Evolutionary conservation across 2,329 filamentous ascomycete genomes (phyloP).

Genomic region (Colletotrichum liriopes): DNA sequence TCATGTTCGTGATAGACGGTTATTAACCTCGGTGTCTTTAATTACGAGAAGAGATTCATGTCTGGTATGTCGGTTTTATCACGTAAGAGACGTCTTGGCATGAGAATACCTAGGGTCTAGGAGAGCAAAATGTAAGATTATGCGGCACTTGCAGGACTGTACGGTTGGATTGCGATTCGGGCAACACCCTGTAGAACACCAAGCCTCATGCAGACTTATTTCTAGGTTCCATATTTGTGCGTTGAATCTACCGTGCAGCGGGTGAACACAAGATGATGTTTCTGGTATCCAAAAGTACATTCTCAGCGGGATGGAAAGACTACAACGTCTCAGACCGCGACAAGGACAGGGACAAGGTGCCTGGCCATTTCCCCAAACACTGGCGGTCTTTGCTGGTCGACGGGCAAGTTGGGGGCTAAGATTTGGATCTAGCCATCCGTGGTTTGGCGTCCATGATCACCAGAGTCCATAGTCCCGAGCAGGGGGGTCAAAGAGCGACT

Average conservation of each 20-base stretch:
- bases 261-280: not conserved
- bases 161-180: not conserved
- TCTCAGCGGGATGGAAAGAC: not conserved
- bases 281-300: not conserved
- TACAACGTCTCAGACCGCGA: not conserved
- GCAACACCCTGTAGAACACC: not conserved
- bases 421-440: slow-evolving; percentile 12
- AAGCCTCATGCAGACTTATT: not conserved
- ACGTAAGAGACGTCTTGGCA: not conserved
- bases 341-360: slow-evolving; percentile 17
- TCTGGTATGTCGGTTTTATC: not conserved
- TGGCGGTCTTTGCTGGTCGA: not conserved
- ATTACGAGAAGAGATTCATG: slow-evolving; percentile 11
- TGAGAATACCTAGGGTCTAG: not conserved
- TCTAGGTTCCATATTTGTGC: not conserved
- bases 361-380: slow-evolving; percentile 4
- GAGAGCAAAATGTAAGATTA: not conserved
- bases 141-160: not conserved
- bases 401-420: slow-evolving; percentile 2
- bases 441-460: slow-evolving; percentile 6
- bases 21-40: not conserved
- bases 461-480: not conserved
- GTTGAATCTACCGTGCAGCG: not conserved
- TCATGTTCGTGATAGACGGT: slow-evolving; percentile 20
- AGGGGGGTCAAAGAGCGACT: not conserved